These are phyloP conservation scores for Trametes villosa DNA, from an alignment of 768 basidiomycete species.

Conservation along the genomic window DNA sequence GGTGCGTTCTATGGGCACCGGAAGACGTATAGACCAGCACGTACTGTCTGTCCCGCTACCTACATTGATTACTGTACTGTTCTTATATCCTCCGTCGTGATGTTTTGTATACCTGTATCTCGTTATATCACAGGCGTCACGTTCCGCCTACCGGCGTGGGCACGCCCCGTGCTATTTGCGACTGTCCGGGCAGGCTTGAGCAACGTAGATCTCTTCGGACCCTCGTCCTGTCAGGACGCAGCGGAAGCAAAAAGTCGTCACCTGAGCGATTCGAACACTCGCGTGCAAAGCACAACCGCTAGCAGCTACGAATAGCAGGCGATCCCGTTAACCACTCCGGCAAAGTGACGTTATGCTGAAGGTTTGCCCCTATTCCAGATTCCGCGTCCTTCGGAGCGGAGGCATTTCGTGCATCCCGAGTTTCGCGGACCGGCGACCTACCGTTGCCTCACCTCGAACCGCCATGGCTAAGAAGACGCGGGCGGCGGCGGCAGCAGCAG, in stretches of 20 bases:
- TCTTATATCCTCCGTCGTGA: background rate
- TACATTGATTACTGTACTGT: background rate
- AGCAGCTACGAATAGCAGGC: conserved; percentile 44
- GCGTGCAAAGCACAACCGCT: conserved; percentile 67
- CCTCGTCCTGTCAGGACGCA: no score
- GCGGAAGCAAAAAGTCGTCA: conserved; percentile 50
- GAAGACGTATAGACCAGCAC: conserved; percentile 20
- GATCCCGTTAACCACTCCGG: conserved; percentile 87
- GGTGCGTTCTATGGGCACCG: conserved; percentile 81
- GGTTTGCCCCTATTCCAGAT: background rate
- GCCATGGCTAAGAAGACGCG: conserved; percentile 17
- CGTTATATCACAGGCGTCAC: background rate
- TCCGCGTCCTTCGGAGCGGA: conserved; percentile 6
- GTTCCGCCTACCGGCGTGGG: no score
- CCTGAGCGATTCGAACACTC: conserved; percentile 67
- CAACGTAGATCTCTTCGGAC: background rate
- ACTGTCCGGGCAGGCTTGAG: background rate
- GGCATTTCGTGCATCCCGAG: conserved; percentile 2
- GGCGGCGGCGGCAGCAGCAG: background rate
- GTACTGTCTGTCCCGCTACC: background rate
- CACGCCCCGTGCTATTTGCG: no score
- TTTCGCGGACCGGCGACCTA: background rate
- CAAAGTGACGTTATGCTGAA: conserved; percentile 66
- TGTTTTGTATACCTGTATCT: background rate
- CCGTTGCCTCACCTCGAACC: background rate